phyloP scores from a whole-genome alignment of 176 grass and related monocot species.

The Aegilops tauschii region DNA sequence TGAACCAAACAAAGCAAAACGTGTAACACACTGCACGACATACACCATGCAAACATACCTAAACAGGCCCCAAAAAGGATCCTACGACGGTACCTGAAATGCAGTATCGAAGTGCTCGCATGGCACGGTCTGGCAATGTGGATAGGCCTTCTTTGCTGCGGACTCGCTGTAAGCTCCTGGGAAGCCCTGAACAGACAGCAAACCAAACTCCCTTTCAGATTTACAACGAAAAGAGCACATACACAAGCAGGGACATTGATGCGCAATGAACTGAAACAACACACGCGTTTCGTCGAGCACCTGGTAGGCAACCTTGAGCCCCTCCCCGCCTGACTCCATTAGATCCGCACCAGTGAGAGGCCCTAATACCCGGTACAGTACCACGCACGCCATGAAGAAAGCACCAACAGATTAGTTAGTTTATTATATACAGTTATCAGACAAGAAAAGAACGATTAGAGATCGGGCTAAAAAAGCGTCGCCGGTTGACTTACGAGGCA shows the following conservation, averaged over 20 bases:
- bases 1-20: background rate
- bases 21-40: background rate
- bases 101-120: conserved; percentile 83
- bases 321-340: conserved; percentile 28
- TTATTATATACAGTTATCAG: background rate
- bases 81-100: conserved; percentile 54
- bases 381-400: background rate
- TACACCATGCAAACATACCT: background rate
- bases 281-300: conserved; percentile 34
- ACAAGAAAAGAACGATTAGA: background rate
- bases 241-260: background rate
- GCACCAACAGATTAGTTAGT: background rate
- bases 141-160: conserved; percentile 76
- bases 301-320: conserved; percentile 78
- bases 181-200: conserved; percentile 49
- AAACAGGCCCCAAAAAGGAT: background rate
- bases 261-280: background rate
- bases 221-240: background rate
- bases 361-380: background rate
- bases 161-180: conserved; percentile 85
- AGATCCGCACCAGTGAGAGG: conserved; percentile 48
- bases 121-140: conserved; percentile 82
- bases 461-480: background rate
- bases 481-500: conserved; percentile 29
- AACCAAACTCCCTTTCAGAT: background rate